These are phyloP conservation scores for Pseudogymnoascus sp. DNA, from an alignment of 2,329 filamentous ascomycete species.

Conservation along the genomic window DNA sequence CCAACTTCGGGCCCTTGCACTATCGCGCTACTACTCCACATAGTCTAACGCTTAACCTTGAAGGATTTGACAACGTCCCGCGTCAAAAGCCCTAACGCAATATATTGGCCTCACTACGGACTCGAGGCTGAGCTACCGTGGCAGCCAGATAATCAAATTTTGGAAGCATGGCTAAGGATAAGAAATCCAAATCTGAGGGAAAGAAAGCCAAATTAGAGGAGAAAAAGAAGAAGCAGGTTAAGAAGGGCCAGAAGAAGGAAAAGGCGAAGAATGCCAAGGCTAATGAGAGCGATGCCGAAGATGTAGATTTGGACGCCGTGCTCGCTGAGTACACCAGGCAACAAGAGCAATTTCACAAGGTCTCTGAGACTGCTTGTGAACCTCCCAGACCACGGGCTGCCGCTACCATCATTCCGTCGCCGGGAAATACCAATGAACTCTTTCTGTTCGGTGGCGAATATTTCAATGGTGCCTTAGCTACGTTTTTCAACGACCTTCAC, in stretches of 20 bases:
- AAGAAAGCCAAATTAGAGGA: constrained; percentile 49
- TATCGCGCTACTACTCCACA: background rate
- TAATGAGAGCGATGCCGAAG: constrained; percentile 81
- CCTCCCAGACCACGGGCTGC: constrained; percentile 75
- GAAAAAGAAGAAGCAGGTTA: constrained; percentile 72
- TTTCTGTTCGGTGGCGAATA: constrained; percentile 93
- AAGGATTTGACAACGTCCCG: constrained; percentile 1
- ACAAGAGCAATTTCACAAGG: constrained; percentile 88
- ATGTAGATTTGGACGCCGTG: constrained; percentile 86
- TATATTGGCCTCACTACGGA: constrained; percentile 4
- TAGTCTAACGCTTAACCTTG: constrained; percentile 2
- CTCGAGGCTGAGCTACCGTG: background rate
- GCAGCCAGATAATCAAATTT: background rate
- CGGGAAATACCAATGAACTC: constrained; percentile 77
- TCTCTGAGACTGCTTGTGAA: constrained; percentile 69
- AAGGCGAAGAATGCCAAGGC: constrained; percentile 61
- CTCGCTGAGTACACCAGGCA: constrained; percentile 87
- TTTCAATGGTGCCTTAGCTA: constrained; percentile 82
- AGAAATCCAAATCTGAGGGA: constrained; percentile 38
- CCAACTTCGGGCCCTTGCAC: background rate
- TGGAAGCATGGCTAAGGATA: constrained; percentile 41
- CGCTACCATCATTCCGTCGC: constrained; percentile 74
- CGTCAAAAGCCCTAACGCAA: constrained; percentile 7
- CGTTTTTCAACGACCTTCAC: constrained; percentile 59
- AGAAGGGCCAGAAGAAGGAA: constrained; percentile 80